These are phyloP conservation scores for Patellifolia procumbens DNA, from an alignment of 179 eudicot species.

Conservation along the genomic window DNA sequence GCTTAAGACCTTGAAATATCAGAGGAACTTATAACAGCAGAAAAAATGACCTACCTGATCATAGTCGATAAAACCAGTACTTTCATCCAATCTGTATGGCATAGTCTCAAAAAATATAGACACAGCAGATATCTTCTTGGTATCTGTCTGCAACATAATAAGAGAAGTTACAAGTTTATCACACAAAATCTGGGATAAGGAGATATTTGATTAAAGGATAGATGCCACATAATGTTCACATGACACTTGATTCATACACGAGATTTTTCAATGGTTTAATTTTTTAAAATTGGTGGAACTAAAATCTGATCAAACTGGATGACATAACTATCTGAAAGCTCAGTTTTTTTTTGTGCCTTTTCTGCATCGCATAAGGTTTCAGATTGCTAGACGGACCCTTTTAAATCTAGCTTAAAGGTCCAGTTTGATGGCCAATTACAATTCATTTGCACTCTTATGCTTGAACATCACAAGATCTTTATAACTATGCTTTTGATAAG, in stretches of 20 bases:
- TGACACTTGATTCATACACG: background rate
- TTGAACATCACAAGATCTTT: background rate
- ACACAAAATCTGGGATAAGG: background rate
- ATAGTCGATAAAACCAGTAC: conserved; percentile 88
- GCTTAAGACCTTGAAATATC: background rate
- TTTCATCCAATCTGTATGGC: conserved; percentile 92
- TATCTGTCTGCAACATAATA: conserved; percentile 70
- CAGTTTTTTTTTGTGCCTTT: too few species aligned
- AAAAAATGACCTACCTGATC: conserved; percentile 62
- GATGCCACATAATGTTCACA: background rate
- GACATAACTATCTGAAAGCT: background rate
- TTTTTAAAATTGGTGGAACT: background rate
- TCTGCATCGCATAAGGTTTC: background rate
- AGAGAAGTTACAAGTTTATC: conserved; percentile 5
- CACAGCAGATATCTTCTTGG: conserved; percentile 95
- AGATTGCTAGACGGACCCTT: background rate
- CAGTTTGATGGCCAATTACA: background rate
- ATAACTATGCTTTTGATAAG: background rate
- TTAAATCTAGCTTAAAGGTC: background rate
- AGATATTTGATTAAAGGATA: background rate
- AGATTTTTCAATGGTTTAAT: background rate
- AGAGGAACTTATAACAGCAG: background rate
- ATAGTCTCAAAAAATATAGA: conserved; percentile 97
- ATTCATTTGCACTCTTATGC: background rate
- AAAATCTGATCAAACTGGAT: background rate